A percentile compares a stretch with the other conserved stretches of the same genome.
phyloP scores from a whole-genome alignment of 306 rosid genomes.

The Arachis stenosperma region DNA sequence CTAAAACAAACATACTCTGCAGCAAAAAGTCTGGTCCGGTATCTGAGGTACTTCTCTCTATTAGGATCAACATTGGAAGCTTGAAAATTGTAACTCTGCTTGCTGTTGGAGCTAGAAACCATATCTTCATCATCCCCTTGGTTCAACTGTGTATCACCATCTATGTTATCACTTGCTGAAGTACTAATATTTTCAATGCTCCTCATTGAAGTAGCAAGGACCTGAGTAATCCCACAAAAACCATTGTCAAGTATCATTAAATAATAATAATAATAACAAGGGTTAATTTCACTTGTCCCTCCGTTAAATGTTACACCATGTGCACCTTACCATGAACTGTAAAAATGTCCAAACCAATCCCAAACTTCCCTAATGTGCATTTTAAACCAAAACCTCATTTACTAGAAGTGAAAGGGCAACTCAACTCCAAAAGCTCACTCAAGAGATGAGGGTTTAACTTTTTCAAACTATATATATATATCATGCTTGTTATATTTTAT shows the following conservation, averaged over 20 bases:
- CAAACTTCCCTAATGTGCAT: too few species aligned
- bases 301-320: too few species aligned
- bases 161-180: conserved; percentile 58
- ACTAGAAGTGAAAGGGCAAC: too few species aligned
- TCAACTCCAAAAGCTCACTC: too few species aligned
- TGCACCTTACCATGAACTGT: too few species aligned
- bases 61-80: conserved; percentile 51
- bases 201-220: conserved; percentile 83
- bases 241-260: conserved; percentile 16
- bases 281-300: too few species aligned
- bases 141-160: conserved; percentile 61
- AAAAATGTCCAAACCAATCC: too few species aligned
- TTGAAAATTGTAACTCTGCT: conserved; percentile 52
- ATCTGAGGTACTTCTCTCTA: conserved; percentile 94
- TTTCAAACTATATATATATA: too few species aligned
- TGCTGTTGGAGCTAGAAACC: conserved; percentile 67
- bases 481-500: too few species aligned
- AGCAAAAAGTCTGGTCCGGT: conserved; percentile 93
- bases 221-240: conserved; percentile 54
- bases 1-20: conserved; percentile 78
- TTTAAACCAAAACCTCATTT: too few species aligned
- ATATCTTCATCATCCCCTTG: conserved; percentile 81
- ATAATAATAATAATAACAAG: neutral
- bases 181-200: conserved; percentile 50
- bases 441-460: too few species aligned